A percentile compares a stretch with the other conserved stretches of the same genome.
Conservation (phyloP, 768 basidiomycete species). For the Cystobasidium onofrii region DNA sequence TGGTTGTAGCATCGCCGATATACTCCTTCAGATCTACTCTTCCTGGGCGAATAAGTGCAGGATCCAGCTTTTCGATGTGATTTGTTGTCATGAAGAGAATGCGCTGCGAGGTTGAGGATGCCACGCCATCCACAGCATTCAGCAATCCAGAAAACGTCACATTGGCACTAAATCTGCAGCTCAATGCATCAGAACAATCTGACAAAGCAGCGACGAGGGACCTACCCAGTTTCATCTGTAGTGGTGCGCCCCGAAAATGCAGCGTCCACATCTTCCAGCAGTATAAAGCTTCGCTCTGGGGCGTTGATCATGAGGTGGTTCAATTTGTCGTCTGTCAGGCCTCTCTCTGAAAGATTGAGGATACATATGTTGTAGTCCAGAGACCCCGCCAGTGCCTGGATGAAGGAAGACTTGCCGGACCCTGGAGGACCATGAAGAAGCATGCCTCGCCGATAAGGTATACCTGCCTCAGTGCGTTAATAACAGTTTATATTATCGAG, state of each 20-base stretch:
- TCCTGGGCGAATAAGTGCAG: conserved; percentile 89
- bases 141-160: conserved; percentile 96
- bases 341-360: conserved; percentile 89
- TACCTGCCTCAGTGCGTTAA: conserved; percentile 54
- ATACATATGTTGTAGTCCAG: conserved; percentile 92
- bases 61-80: conserved; percentile 77
- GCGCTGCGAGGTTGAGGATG: conserved; percentile 84
- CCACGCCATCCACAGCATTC: conserved; percentile 94
- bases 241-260: conserved; percentile 90
- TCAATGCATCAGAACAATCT: conserved; percentile 51
- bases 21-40: conserved; percentile 78
- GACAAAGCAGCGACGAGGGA: conserved; percentile 6
- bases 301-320: conserved; percentile 85
- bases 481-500: too few species aligned
- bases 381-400: conserved; percentile 88
- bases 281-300: conserved; percentile 83
- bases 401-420: conserved; percentile 96
- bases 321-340: conserved; percentile 91
- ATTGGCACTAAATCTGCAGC: conserved; percentile 60
- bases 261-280: conserved; percentile 95
- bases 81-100: conserved; percentile 99
- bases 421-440: conserved; percentile 92
- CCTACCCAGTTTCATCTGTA: conserved; percentile 83
- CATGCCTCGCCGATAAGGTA: conserved; percentile 93
- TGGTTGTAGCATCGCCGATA: conserved; percentile 75